phyloP scores from a whole-genome alignment of 192 early-diverging fungal species.

The Podila epigama region DNA sequence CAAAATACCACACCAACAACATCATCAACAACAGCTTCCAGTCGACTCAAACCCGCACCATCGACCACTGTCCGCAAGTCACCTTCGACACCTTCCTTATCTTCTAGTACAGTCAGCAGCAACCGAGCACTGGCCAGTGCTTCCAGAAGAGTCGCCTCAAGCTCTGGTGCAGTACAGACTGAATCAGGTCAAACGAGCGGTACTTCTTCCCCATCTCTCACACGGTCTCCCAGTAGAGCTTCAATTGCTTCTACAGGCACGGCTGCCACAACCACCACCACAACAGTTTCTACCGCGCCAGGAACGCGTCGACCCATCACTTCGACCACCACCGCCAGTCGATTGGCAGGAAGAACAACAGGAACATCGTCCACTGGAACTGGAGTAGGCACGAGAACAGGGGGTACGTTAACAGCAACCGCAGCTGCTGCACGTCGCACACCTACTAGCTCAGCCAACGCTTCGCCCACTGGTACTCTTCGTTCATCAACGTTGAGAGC shows the following conservation, averaged over 20 bases:
- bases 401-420: not conserved
- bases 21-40: not conserved
- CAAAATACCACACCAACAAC: not conserved
- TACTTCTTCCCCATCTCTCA: conserved; percentile 3
- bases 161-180: conserved; percentile 5
- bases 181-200: conserved; percentile 7
- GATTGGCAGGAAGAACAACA: conserved; percentile 1
- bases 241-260: conserved; percentile 9
- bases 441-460: conserved; percentile 13
- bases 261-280: not conserved
- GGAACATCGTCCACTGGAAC: not conserved
- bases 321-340: not conserved
- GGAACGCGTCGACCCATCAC: not conserved
- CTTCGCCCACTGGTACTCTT: conserved; percentile 20
- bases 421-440: conserved; percentile 3
- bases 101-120: not conserved
- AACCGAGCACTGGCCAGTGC: not conserved
- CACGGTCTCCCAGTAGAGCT: conserved; percentile 10
- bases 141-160: conserved; percentile 31
- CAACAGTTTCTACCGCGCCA: not conserved
- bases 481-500: conserved; percentile 15
- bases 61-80: conserved; percentile 19
- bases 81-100: conserved; percentile 28
- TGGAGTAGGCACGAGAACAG: not conserved
- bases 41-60: not conserved